Evolutionary conservation across 495 filamentous ascomycete species (phyloP).

Genomic region (Neurospora sp.): DNA sequence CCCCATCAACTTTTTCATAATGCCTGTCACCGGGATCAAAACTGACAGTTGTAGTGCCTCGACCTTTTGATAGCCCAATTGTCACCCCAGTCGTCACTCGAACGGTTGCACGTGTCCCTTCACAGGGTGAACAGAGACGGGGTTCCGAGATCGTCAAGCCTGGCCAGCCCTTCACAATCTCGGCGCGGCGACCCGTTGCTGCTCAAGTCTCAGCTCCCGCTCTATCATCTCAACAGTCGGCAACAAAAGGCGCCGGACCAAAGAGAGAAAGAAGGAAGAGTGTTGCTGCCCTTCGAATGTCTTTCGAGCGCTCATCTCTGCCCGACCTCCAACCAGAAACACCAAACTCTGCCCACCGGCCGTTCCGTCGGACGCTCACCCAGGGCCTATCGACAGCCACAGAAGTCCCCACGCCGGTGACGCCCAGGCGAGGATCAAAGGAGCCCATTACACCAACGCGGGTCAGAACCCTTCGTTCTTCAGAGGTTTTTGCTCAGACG

Average conservation of each 20-base stretch:
- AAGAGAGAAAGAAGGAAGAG: constrained; percentile 14
- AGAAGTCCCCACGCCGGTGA: neutral
- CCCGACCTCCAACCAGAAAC: neutral
- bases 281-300: constrained; percentile 26
- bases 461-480: neutral
- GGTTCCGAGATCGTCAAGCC: neutral
- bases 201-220: neutral
- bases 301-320: constrained; percentile 16
- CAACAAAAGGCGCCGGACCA: neutral
- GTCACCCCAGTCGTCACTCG: neutral
- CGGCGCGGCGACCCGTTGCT: neutral
- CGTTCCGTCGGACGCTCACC: neutral
- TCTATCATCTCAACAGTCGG: neutral
- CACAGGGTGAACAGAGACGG: neutral
- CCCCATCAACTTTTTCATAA: neutral
- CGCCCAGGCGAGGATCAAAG: neutral
- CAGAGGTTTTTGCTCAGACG: neutral
- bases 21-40: neutral
- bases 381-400: neutral
- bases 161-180: neutral
- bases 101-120: neutral
- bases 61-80: neutral
- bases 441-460: neutral
- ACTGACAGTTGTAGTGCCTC: neutral
- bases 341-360: neutral